A percentile compares a stretch with the other conserved stretches of the same genome.
phyloP scores from a whole-genome alignment of 2,329 filamentous ascomycete species.

The Hypoxylon sp. region DNA sequence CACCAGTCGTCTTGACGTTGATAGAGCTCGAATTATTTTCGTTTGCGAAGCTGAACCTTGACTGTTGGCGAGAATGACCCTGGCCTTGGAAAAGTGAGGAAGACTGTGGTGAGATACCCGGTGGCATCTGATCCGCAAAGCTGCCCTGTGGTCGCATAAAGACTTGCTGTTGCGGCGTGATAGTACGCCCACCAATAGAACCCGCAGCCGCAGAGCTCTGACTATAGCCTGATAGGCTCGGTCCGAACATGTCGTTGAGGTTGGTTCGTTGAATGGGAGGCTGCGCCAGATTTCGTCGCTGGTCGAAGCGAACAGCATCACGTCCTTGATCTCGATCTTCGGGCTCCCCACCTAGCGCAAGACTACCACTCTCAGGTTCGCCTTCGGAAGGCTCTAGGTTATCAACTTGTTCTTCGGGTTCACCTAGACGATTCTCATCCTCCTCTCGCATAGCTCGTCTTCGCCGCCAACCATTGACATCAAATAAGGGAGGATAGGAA shows the following conservation, averaged over 20 bases:
- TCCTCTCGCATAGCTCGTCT: conserved; percentile 82
- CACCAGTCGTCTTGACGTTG: conserved; percentile 80
- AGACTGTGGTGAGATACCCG: conserved; percentile 66
- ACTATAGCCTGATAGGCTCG: conserved; percentile 63
- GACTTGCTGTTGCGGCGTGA: conserved; percentile 85
- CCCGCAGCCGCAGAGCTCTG: conserved; percentile 63
- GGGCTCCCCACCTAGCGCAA: conserved; percentile 91
- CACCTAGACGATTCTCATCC: conserved; percentile 65
- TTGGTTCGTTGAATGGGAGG: conserved; percentile 78
- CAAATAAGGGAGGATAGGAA: conserved; percentile 80
- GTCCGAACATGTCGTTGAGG: conserved; percentile 66
- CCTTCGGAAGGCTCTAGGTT: conserved; percentile 70
- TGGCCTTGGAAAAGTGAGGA: conserved; percentile 67
- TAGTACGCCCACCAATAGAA: conserved; percentile 74
- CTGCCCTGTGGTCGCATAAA: conserved; percentile 73
- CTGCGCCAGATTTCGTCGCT: conserved; percentile 76
- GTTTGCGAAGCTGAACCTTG: conserved; percentile 88
- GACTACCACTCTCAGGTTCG: conserved; percentile 81
- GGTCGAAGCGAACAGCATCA: conserved; percentile 64
- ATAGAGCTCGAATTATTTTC: conserved; percentile 73
- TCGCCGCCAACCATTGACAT: conserved; percentile 83
- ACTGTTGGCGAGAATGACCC: conserved; percentile 84
- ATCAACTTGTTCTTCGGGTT: conserved; percentile 62
- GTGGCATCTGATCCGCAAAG: conserved; percentile 71
- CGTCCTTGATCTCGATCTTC: conserved; percentile 76